Base-by-base conservation (phyloP, 208 protist species). In the Trypanosoma cruzi region DNA sequence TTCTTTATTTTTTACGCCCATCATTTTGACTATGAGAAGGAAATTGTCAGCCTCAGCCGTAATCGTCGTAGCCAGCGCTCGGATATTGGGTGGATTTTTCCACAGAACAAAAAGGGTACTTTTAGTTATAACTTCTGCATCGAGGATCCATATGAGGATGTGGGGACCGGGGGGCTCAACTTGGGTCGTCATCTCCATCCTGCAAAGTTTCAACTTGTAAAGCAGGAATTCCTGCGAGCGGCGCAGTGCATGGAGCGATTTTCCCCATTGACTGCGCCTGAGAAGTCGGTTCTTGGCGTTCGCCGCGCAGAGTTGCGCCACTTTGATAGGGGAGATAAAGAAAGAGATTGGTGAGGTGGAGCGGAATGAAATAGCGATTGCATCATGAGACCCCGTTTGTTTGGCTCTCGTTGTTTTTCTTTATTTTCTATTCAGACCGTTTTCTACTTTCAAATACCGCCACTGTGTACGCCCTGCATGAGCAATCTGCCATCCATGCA, bases 81-180 rank as follows among this genome's bases (percentile, higher is more conserved):
- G 14, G 91, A 96, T 66, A 34, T 94, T 14, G 75, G 73, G 1
- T 96, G 91, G 89, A 84, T 81, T 63, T 96, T 94, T 61, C 83
- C 91, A 14, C 80, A 84, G 64, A 80, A 89, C 66, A 86, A 85
- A 40, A 80, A 88, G 54, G 90, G 90, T 37, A 96, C 80, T 14
- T 94, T 90, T 74, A 89, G 81, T 64, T 96, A 96, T 66, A 65
- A 84, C 50, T 69, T 96, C 13, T 80, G 88, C 53, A 93, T 96
- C 52, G 91, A 96, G 67, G 91, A 96, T 63, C 91, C 91, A 14
- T 96, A 96, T 66, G 91, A 96, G 65, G 88, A 96, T 62, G 83
- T 94, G 31, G 89, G 88, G 32, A 80, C 62, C 0, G 91, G 91
- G 5, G 91, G 91, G 5, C 83, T 96, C 31, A 96, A 96, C 72